Percentiles rank a stretch among this genome's conserved stretches.
phyloP scores from a whole-genome alignment of 371 early-diverging fungal genomes.

The Blyttiomyces sp. region DNA sequence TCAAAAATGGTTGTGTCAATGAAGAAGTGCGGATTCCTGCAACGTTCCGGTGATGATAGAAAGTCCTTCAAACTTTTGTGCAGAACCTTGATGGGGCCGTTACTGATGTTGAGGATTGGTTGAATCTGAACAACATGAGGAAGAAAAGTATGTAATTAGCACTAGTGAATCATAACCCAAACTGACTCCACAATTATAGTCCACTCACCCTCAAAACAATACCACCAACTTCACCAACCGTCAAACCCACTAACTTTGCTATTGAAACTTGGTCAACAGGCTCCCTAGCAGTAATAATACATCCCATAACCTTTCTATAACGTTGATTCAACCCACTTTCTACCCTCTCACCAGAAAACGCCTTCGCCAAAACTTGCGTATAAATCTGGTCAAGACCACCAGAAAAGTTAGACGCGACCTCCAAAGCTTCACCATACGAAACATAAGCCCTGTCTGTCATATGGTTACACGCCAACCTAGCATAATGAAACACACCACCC shows the following conservation, averaged over 20 bases:
- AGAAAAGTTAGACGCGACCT: neutral
- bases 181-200: too few relatives aligned
- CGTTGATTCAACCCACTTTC: neutral
- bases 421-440: neutral
- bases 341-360: neutral
- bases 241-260: neutral
- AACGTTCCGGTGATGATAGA: neutral
- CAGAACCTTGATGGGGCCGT: neutral
- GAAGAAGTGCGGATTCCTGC: neutral
- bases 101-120: neutral
- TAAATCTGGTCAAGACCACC: neutral
- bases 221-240: neutral
- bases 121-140: too few relatives aligned
- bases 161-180: too few relatives aligned
- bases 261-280: neutral
- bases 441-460: neutral
- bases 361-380: neutral
- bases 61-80: constrained; percentile 12
- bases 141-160: too few relatives aligned
- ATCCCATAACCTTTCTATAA: neutral
- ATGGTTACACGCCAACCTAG: neutral
- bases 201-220: neutral
- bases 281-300: neutral
- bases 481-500: neutral
- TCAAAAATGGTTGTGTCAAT: neutral